These are phyloP conservation scores for Pseudogymnoascus sp. DNA, from an alignment of 2,329 filamentous ascomycete species.

Conservation along the genomic window DNA sequence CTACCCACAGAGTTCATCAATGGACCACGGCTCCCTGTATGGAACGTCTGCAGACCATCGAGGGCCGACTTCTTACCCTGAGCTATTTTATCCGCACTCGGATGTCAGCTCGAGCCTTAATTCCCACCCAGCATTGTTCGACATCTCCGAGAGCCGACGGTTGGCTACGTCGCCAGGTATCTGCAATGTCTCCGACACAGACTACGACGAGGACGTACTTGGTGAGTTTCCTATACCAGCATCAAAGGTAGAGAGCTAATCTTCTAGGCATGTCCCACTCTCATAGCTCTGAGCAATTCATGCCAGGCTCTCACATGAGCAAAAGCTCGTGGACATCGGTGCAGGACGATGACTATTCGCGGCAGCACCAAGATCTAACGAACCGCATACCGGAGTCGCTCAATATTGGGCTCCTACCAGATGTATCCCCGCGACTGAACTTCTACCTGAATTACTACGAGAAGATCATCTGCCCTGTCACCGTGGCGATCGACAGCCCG, in stretches of 20 bases:
- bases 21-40: slow-evolving; percentile 48
- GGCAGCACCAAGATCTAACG: background rate
- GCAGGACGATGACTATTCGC: slow-evolving; percentile 23
- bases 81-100: slow-evolving; percentile 52
- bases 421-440: slow-evolving; percentile 69
- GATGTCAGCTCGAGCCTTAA: slow-evolving; percentile 54
- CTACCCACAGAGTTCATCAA: slow-evolving; percentile 46
- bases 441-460: slow-evolving; percentile 92
- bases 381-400: background rate
- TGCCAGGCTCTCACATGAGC: background rate
- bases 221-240: slow-evolving; percentile 27
- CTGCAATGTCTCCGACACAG: slow-evolving; percentile 19
- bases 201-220: slow-evolving; percentile 33
- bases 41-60: slow-evolving; percentile 48
- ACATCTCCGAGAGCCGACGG: slow-evolving; percentile 30
- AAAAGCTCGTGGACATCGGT: slow-evolving; percentile 23
- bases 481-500: slow-evolving; percentile 83
- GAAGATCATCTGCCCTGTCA: slow-evolving; percentile 82
- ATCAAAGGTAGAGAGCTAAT: background rate
- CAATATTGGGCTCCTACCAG: slow-evolving; percentile 30
- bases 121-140: slow-evolving; percentile 52
- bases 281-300: background rate
- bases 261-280: background rate
- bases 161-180: slow-evolving; percentile 22
- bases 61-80: slow-evolving; percentile 53